Evolutionary conservation across 441 rosid species (phyloP).

Genomic region (Corymbia citriodora): DNA sequence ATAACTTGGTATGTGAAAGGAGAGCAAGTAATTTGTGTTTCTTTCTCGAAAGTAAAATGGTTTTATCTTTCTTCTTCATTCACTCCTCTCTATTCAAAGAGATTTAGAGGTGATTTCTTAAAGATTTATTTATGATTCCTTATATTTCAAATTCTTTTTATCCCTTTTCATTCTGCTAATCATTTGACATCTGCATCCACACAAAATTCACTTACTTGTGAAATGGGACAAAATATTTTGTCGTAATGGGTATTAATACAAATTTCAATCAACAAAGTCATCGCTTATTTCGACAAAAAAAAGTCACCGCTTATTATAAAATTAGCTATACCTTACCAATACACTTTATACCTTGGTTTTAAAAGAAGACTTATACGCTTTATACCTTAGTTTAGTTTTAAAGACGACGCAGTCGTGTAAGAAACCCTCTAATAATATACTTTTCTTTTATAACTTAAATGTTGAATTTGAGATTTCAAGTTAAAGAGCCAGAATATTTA

Average conservation of each 20-base stretch:
- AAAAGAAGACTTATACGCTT: background rate
- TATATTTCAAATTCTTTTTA: too few relatives aligned
- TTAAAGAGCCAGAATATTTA: background rate
- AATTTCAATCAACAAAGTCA: background rate
- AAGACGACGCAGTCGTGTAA: background rate
- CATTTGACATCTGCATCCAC: too few relatives aligned
- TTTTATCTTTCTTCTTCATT: background rate
- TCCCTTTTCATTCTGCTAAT: too few relatives aligned
- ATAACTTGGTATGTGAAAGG: background rate
- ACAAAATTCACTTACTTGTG: background rate
- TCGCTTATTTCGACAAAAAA: background rate
- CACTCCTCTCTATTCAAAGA: background rate
- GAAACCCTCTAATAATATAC: background rate
- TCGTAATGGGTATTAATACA: background rate
- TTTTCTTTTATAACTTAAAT: background rate
- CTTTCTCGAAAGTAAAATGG: background rate
- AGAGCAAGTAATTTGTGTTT: background rate
- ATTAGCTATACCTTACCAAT: background rate
- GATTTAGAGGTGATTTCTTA: background rate
- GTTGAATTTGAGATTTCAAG: background rate
- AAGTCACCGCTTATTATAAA: background rate
- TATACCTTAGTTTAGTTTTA: background rate
- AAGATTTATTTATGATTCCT: background rate
- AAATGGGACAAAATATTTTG: background rate
- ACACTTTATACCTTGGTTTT: too few relatives aligned